Conservation (phyloP, 768 basidiomycete genomes). For the Auriculariales sp. region DNA sequence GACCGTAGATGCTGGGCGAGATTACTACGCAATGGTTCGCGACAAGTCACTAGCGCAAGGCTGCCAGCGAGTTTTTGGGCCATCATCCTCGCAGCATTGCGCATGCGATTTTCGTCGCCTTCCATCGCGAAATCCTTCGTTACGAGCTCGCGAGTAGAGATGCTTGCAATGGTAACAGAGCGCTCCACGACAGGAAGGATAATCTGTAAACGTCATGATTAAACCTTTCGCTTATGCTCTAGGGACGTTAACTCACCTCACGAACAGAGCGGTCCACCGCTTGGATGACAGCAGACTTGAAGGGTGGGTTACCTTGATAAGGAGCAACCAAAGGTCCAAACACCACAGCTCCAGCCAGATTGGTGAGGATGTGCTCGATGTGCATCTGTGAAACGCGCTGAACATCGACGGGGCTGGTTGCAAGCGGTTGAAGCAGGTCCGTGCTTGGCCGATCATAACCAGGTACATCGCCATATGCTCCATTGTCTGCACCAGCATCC, state of each 20-base stretch:
- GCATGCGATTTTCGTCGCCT: constrained; percentile 75
- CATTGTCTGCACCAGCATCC: constrained; percentile 37
- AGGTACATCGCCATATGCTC: no score
- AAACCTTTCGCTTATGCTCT: neutral
- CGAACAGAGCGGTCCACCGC: constrained; percentile 91
- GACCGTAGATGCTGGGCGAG: constrained; percentile 80
- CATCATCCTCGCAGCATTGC: constrained; percentile 88
- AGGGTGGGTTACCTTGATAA: constrained; percentile 60
- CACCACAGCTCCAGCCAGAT: constrained; percentile 55
- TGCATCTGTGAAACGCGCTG: constrained; percentile 60
- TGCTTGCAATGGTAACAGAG: constrained; percentile 95
- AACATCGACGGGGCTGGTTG: constrained; percentile 37
- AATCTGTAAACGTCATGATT: constrained; percentile 35
- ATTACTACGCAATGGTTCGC: constrained; percentile 89
- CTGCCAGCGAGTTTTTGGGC: constrained; percentile 94
- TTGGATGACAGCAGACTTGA: constrained; percentile 81
- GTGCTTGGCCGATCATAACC: constrained; percentile 58
- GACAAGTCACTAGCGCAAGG: constrained; percentile 93
- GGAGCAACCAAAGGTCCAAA: constrained; percentile 67
- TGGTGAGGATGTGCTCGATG: constrained; percentile 64
- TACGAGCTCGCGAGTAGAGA: constrained; percentile 90
- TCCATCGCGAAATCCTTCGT: constrained; percentile 95
- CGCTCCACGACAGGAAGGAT: constrained; percentile 95
- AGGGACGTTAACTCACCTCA: constrained; percentile 40
- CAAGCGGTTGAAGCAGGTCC: constrained; percentile 4